Base-by-base conservation (phyloP, 2,329 filamentous ascomycete genomes). In the Scytalidium sp. region DNA sequence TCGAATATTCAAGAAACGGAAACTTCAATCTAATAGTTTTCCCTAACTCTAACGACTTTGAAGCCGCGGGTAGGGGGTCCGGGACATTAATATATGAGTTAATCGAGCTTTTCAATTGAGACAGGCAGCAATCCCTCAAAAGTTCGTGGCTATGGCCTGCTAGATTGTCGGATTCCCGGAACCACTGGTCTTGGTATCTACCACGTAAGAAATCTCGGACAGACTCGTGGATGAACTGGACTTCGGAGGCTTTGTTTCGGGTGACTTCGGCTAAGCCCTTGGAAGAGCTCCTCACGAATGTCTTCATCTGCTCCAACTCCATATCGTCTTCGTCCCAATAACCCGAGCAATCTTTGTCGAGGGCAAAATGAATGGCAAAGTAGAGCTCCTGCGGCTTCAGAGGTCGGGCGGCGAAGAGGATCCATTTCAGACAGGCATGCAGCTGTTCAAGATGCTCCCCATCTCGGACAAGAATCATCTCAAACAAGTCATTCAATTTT, bases 391-490 rank as follows among this genome's bases (percentile, higher is more conserved):
- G 47, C n/a, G 48, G 56, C 19, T 57, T 57, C n/a, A 57, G 41
- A 42, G 56, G 55, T 42, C 53, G 50, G 45, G 19, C 48, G 13
- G 80, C 68, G 20, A 72, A 83, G 0, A 84, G 64, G 0, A 85
- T 65, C 75, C 75, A 84, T 19, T 76, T 70, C 1, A 84, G 51
- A 23, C 73, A 80, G 0, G 78, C 53, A 0, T 70, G 48, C 0
- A 83, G 54, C 0, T 69, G 62, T 0, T 73, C 62, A 43, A 64
- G 62, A 4, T 79, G 67, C 0, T 66, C 32, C 0, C 48, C 17
- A 46, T 85, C 79, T 15, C 77, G 68, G 60, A 22, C 45, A 40
- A 46, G 29, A 47, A 25, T 43, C 40, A 32, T 40, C 25, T 47
- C 45, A 22, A 36, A 47, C 22, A 47, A 41, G 5, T 41, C 39